Conservation (phyloP, 1,284 basidiomycete genomes). For the Tausonia pullulans region DNA sequence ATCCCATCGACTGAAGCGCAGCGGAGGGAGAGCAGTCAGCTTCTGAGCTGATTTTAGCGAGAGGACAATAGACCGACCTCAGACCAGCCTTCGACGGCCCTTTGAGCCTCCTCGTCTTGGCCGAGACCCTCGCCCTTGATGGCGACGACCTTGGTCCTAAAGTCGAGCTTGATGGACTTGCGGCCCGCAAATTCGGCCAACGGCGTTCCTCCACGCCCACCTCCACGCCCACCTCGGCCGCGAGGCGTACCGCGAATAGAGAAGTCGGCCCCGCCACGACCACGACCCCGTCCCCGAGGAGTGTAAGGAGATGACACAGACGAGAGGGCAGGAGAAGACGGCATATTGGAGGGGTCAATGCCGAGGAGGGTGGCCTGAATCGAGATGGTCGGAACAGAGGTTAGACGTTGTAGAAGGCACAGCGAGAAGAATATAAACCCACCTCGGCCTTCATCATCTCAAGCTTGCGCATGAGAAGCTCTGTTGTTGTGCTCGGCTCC, state of each 20-base stretch:
- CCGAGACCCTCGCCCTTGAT: constrained; percentile 50
- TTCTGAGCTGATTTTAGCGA: neutral
- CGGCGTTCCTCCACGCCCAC: constrained; percentile 50
- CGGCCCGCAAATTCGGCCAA: constrained; percentile 39
- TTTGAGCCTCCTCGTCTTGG: constrained; percentile 41
- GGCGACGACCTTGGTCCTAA: constrained; percentile 69
- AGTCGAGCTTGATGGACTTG: constrained; percentile 67
- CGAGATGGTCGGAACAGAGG: neutral
- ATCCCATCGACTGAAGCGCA: constrained; percentile 11
- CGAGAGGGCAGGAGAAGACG: constrained; percentile 27
- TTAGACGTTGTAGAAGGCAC: constrained; percentile 3
- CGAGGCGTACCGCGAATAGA: constrained; percentile 19
- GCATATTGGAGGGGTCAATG: constrained; percentile 35
- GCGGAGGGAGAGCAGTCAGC: neutral
- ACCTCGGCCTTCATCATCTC: constrained; percentile 75
- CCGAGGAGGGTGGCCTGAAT: constrained; percentile 66
- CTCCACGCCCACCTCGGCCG: constrained; percentile 46
- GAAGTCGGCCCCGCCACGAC: constrained; percentile 30
- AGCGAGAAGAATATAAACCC: constrained; percentile 21
- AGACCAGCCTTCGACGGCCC: constrained; percentile 67
- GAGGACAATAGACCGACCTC: constrained; percentile 45
- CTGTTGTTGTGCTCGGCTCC: constrained; percentile 44
- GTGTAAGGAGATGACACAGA: constrained; percentile 44
- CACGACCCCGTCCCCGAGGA: constrained; percentile 61
- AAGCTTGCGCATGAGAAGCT: constrained; percentile 64